Base-by-base conservation (phyloP, 2,329 filamentous ascomycete genomes). In the Coleophoma eucalyptorum region DNA sequence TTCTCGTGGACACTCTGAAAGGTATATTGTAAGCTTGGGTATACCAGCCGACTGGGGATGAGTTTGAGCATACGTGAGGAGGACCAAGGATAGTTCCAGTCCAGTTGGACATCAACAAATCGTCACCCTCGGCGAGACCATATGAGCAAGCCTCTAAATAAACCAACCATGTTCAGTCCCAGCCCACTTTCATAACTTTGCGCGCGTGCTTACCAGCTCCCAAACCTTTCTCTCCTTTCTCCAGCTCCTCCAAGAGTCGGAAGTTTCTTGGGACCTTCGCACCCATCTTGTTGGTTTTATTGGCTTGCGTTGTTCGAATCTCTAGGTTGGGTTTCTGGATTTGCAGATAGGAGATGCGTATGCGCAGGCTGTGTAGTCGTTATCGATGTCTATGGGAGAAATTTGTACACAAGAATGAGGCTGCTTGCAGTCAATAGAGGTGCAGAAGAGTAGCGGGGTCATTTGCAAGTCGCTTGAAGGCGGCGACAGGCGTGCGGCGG, bases 81-180 rank as follows among this genome's bases (percentile, higher is more conserved):
- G 94, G 94, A 1, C 94, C 94, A 46, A 97, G 84, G 59, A 99
- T 97, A 15, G 94, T 99, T 64, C 93, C 94, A 66, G 96, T 96
- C 94, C 94, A 99, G 77, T 97, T 91, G 57, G 89, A 93, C 92
- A 99, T 96, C 71, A 94, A 83, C 58, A 97, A 81, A 66, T 99
- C 94, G 67, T 97, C 92, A 44, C 89, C 86, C 69, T 97, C 91
- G 58, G 93, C 90, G 50, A 99, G 82, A 63, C 94, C 94, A 64
- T 97, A 97, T 42, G 94, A 97, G 76, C 93, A 97, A 55, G 92
- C 92, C 76, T 97, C 94, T 94, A 61, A 43, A 54, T 54, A 58
- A 38, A 55, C 35, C 44, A 40, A 5, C 21, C 16, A 60, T 53
- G 19, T 37, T 42, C 42, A 67, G 61, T 44, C 34, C 45, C 26